Conservation (phyloP, 768 basidiomycete species). For the Collybia nuda region DNA sequence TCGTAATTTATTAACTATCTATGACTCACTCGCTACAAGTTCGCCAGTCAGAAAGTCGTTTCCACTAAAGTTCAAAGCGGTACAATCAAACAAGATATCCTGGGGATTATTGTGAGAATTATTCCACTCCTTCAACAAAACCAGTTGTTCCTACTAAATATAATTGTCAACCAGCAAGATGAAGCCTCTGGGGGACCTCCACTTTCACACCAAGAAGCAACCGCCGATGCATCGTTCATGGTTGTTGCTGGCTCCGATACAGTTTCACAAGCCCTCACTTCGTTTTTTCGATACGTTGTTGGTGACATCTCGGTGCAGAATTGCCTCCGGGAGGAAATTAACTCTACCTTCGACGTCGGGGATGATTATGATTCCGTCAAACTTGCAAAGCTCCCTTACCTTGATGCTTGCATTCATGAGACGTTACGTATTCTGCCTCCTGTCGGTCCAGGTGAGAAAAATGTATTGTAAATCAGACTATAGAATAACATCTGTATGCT, state of each 20-base stretch:
- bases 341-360: slow-evolving; percentile 2
- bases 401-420: slow-evolving; percentile 2
- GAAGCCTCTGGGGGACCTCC: slow-evolving; percentile 4
- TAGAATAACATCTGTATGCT: too few relatives aligned
- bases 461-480: neutral
- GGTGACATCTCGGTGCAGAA: slow-evolving; percentile 1
- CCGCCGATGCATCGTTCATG: slow-evolving; percentile 8
- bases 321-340: slow-evolving; percentile 1
- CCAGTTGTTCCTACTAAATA: neutral
- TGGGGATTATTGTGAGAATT: slow-evolving; percentile 6
- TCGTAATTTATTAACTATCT: neutral
- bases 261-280: slow-evolving; percentile 1
- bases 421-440: neutral
- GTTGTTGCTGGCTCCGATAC: slow-evolving; percentile 6
- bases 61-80: neutral
- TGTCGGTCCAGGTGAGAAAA: neutral
- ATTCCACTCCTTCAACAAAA: too few relatives aligned
- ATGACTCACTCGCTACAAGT: neutral
- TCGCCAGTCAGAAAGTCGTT: neutral
- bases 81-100: slow-evolving; percentile 1
- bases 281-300: slow-evolving; percentile 3
- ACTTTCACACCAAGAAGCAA: slow-evolving; percentile 1
- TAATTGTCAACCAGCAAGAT: slow-evolving; percentile 1
- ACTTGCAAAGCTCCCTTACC: slow-evolving; percentile 1
- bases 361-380: slow-evolving; percentile 1